Conservation (phyloP, 2,329 filamentous ascomycete species). For the Epichloe scottii region DNA sequence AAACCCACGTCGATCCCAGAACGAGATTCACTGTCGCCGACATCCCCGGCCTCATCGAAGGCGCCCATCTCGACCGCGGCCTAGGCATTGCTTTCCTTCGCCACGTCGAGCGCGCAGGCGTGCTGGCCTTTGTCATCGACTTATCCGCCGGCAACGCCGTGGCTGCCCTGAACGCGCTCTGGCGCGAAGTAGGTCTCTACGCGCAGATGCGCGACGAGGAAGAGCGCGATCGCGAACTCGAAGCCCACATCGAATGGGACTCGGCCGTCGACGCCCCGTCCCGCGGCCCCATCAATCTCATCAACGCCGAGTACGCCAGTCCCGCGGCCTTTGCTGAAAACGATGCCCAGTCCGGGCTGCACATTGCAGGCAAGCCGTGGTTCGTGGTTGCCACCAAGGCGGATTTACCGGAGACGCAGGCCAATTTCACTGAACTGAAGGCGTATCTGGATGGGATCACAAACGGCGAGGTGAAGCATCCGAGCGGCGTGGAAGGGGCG, state of each 20-base stretch:
- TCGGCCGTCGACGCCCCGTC: slow-evolving; percentile 32
- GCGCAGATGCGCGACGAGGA: slow-evolving; percentile 64
- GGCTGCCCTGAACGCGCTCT: slow-evolving; percentile 64
- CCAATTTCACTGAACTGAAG: slow-evolving; percentile 60
- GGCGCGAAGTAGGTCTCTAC: slow-evolving; percentile 84
- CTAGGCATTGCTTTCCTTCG: slow-evolving; percentile 84
- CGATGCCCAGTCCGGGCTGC: slow-evolving; percentile 30
- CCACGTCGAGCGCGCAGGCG: slow-evolving; percentile 85
- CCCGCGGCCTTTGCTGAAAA: slow-evolving; percentile 2
- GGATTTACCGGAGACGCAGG: slow-evolving; percentile 65
- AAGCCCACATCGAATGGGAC: slow-evolving; percentile 44
- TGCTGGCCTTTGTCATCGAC: slow-evolving; percentile 90
- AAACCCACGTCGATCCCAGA: slow-evolving; percentile 40
- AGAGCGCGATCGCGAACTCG: slow-evolving; percentile 52
- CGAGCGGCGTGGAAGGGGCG: slow-evolving; percentile 48
- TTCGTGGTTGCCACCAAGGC: slow-evolving; percentile 92
- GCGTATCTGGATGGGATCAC: slow-evolving; percentile 58
- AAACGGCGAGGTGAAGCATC: slow-evolving; percentile 52
- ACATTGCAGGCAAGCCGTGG: slow-evolving; percentile 91
- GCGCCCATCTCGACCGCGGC: slow-evolving; percentile 82
- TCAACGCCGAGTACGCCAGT: slow-evolving; percentile 11
- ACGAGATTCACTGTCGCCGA: slow-evolving; percentile 88
- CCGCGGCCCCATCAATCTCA: slow-evolving; percentile 14
- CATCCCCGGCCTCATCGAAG: slow-evolving; percentile 86
- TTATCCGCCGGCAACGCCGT: slow-evolving; percentile 70